Evolutionary conservation across 2,329 filamentous ascomycete species (phyloP), one percentile per base, ranked within the genome.

Genomic region (Botrytis pseudocinerea): DNA sequence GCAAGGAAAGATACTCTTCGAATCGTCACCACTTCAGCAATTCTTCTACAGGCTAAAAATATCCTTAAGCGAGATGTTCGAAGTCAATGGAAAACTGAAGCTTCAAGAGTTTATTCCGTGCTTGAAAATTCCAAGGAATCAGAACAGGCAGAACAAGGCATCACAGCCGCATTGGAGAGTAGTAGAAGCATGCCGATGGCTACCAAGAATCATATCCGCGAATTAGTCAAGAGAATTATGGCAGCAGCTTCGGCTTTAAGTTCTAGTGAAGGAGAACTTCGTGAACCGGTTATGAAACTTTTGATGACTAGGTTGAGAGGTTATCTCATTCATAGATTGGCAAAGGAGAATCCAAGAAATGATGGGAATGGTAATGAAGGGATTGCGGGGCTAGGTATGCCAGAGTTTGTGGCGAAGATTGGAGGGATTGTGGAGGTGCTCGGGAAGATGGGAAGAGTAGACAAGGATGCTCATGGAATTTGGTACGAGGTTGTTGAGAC

Each of bases 11-110:
- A 89, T 73, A 85, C 89, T 0, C 82, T 91, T 63, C 87, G 89
- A 62, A 91, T 95, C 77, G 88, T 93, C 35, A 92, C 92, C 1
- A 88, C 92, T 5, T 92, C 91, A 1, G 91, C 92, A 0, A 91
- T 95, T 65, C 84, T 95, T 42, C 83, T 95, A 22, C 93, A 94
- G 69, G 92, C 91, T 81, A 96, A 96, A 84, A 95, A 94, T 77
- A 85, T 95, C 12, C 87, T 96, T 46, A 95, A 94, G 82, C 89
- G 93, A 25, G 93, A 95, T 79, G 92, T 94, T 5, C 89, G 93
- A 62, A 88, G 88, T 20, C 89, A 91, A 32, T 96, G 93, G 93
- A 93, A 91, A 81, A 88, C 85, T 38, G 91, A 95, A 82, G 91
- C 92, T 0, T 84, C 85, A 4, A 89, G 92, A n/a, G 88, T 95